Evolutionary conservation across 1,139 yeast genomes (phyloP), one percentile per base, ranked within the genome.

Genomic region (Protomyces inouyei): DNA sequence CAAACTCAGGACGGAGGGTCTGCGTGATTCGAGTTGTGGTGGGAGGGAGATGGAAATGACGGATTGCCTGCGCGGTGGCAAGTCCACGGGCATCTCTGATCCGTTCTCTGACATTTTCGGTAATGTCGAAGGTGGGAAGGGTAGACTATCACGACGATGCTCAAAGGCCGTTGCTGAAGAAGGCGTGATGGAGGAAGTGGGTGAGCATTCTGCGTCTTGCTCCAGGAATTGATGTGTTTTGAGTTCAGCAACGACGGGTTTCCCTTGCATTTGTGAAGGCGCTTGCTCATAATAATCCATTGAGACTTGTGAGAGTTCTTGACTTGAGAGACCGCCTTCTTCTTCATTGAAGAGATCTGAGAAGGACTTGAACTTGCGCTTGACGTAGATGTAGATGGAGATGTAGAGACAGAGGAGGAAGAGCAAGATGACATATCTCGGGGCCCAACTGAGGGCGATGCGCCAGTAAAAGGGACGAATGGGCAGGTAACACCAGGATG

Each of bases 391-490:
- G 75, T 91, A 91, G 66, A 91, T 86, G 61, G 86, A 78, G 57
- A 84, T 78, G 75, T 91, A 91, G 57, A 89, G 83, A 28, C 81
- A 75, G 64, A 88, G 72, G 71, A 91, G 88, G 40, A 82, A 73
- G 14, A 87, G 73, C 67, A 88, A 80, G 64, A 91, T 83, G 66
- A 83, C 74, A 73, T 85, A 90, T 55, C 97, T 79, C 2, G 96
- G 93, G 0, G 84, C 85, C 96, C 96, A 91, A 68, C 92, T 83
- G 61, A 91, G 77, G 0, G 81, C 91, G 57, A 87, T 73, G 66
- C 91, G 79, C 73, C 85, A 86, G 95, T 95, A 90, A 10, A 81
- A 73, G 0, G 95, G 96, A 1, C 78, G 70, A 63, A 84, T 83
- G 0, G 96, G 93, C 63, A 91, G 77, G 73, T 87, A 90, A 73